A percentile compares a stretch with the other conserved stretches of the same genome.
Conservation (phyloP, 495 filamentous ascomycete genomes). For the Cercophora samala region DNA sequence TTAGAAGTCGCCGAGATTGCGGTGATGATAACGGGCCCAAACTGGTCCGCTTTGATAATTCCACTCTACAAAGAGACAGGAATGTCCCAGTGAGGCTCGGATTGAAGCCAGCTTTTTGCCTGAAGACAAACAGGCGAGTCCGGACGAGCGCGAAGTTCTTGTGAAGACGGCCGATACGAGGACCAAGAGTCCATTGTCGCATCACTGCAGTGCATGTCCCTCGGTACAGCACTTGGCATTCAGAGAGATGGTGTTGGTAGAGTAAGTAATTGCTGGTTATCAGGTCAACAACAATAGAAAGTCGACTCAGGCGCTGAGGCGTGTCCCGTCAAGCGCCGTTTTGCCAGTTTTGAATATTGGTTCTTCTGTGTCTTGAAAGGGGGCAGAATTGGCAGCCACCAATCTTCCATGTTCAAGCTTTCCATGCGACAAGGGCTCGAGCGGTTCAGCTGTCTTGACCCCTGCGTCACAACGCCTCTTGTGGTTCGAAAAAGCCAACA, state of each 20-base stretch:
- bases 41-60: not conserved
- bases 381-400: not conserved
- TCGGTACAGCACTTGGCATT: not conserved
- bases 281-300: not conserved
- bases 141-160: not conserved
- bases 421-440: not conserved
- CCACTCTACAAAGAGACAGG: not conserved
- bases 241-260: not conserved
- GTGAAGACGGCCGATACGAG: not conserved
- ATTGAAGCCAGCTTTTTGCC: not conserved
- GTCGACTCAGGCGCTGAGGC: not conserved
- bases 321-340: not conserved
- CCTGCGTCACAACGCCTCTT: not conserved
- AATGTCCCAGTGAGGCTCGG: not conserved
- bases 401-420: not conserved
- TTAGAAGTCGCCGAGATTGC: not conserved
- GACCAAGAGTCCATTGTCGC: not conserved
- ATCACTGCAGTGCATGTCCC: not conserved
- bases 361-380: not conserved
- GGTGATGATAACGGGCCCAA: not conserved
- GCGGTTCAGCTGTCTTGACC: slow-evolving; percentile 1
- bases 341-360: not conserved
- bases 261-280: not conserved
- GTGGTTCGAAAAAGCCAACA: not conserved
- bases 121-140: not conserved